Evolutionary conservation across 2,329 filamentous ascomycete genomes (phyloP), one percentile per base, ranked within the genome.

Genomic region (Dendrostoma leiphaemia): DNA sequence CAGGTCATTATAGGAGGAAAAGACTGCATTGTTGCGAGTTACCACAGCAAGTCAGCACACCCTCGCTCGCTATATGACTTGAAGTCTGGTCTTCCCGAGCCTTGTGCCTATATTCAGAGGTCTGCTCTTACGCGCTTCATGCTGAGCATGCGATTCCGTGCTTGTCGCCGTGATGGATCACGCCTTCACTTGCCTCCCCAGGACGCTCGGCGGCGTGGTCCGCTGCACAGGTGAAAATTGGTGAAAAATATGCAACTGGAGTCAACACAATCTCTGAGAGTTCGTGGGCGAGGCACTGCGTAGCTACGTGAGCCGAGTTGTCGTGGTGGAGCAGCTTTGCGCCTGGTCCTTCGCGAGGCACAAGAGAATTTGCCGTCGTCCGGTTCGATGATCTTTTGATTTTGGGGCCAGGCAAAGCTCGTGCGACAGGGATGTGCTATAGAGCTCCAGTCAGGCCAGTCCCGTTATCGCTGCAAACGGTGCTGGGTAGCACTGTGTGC

Each of bases 111-210:
- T 32, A 24, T 3, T 7, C 15, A n/a, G 3, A 6, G 6, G 28
- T 19, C n/a, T n/a, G 6, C 13, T 28, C 56, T 58, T 52, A 55
- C 52, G 48, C 48, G 43, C 56, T 58, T 58, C 56, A 55, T 58
- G 56, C 48, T 58, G 52, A 40, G 31, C 40, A 51, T 43, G 41
- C 26, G 32, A 26, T 26, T 26, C 32, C 29, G 43, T 45, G 21
- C 26, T 47, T 35, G 32, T 47, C 44, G 44, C 32, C 38, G 56
- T 48, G 12, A 43, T 52, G n/a, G 15, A 49, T 48, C 24, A 37
- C 41, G 7, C 12, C 38, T 35, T 34, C 28, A 41, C 34, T 35
- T 45, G 24, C 44, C 35, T 29, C 19, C 19, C 48, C 17, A 32
- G 12, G 34, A 12, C 21, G 17, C 44, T 46, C 9, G 17, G 15